phyloP scores from a whole-genome alignment of 495 filamentous ascomycete species.

The Neurospora intermedia region DNA sequence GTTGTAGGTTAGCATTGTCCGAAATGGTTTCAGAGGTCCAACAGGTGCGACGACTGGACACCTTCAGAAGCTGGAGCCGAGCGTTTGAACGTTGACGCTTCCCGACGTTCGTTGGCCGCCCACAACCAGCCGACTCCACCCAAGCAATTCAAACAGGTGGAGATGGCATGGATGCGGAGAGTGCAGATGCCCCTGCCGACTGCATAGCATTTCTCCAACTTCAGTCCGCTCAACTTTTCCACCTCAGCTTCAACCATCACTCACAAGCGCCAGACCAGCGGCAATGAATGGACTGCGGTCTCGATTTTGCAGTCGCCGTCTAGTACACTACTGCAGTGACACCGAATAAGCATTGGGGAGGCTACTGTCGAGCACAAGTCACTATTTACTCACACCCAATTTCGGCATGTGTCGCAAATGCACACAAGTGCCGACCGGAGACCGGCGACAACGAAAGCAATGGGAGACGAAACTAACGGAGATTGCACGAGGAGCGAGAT shows the following conservation, averaged over 20 bases:
- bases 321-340: neutral
- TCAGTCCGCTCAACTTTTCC: neutral
- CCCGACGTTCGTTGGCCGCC: neutral
- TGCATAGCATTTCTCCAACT: neutral
- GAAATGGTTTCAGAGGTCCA: neutral
- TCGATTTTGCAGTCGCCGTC: neutral
- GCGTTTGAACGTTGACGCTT: neutral
- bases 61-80: neutral
- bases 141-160: neutral
- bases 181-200: neutral
- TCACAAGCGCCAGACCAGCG: neutral
- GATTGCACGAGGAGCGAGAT: neutral
- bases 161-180: neutral
- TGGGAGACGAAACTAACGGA: neutral
- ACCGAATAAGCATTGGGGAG: neutral
- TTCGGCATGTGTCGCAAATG: neutral
- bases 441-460: neutral
- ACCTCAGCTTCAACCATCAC: neutral
- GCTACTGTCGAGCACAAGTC: neutral
- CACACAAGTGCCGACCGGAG: neutral
- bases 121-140: neutral
- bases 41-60: neutral
- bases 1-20: neutral
- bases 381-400: neutral
- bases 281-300: neutral